Conservation (phyloP, 768 basidiomycete species). For the Lactarius tabidus region DNA sequence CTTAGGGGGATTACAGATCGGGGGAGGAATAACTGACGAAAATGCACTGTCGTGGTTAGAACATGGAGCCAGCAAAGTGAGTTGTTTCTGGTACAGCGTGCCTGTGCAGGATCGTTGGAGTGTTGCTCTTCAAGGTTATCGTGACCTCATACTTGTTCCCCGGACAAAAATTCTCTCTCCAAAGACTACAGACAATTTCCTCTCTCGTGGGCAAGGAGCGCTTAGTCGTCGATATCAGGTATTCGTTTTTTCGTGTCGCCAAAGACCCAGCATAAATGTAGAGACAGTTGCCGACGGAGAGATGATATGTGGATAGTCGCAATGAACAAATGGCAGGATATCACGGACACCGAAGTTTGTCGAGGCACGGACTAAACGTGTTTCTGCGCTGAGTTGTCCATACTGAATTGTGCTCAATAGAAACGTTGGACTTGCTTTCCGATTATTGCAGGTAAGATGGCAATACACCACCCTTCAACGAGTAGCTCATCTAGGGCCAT, state of each 20-base stretch:
- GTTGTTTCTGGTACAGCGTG: background rate
- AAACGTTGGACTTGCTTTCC: conserved; percentile 70
- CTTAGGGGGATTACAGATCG: conserved; percentile 68
- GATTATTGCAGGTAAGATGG: conserved; percentile 68
- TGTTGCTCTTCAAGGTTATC: conserved; percentile 61
- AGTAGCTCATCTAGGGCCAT: conserved; percentile 9
- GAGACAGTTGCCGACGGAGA: conserved; percentile 71
- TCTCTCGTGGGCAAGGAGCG: conserved; percentile 71
- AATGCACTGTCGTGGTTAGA: conserved; percentile 87
- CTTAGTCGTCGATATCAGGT: conserved; percentile 95
- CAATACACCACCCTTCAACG: conserved; percentile 2
- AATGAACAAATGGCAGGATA: conserved; percentile 98
- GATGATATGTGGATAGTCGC: conserved; percentile 85
- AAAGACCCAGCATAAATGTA: background rate
- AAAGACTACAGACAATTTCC: conserved; percentile 62
- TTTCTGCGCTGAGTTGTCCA: background rate
- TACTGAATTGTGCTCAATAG: conserved; percentile 38
- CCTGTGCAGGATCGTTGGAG: conserved; percentile 13
- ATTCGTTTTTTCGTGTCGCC: conserved; percentile 22
- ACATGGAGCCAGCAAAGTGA: conserved; percentile 85
- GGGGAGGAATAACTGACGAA: conserved; percentile 80
- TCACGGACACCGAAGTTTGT: conserved; percentile 91
- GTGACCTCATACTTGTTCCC: conserved; percentile 98
- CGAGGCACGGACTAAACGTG: conserved; percentile 48
- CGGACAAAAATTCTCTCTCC: conserved; percentile 67